Evolutionary conservation across 2,329 filamentous ascomycete genomes (phyloP).

Genomic region (Pyrenophora tritici-repentis): DNA sequence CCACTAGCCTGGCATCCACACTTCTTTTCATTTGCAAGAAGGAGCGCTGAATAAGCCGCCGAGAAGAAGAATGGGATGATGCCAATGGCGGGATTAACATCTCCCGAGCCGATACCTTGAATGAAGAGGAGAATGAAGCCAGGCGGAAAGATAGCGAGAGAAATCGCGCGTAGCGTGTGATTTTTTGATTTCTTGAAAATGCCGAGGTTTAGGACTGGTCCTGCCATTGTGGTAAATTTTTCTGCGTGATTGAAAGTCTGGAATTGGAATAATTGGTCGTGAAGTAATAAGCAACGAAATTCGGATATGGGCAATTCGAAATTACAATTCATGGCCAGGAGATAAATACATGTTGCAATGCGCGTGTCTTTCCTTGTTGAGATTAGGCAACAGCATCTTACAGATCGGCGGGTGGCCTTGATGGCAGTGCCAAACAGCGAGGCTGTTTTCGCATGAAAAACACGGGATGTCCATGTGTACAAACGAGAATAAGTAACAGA

Average conservation of each 20-base stretch:
- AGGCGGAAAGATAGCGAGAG: slow-evolving; percentile 28
- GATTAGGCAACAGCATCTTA: background rate
- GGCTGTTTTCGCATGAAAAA: background rate
- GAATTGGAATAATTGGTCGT: background rate
- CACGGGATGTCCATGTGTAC: background rate
- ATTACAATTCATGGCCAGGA: too few species aligned
- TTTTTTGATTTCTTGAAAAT: slow-evolving; percentile 30
- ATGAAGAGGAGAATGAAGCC: slow-evolving; percentile 37
- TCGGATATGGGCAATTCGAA: too few species aligned
- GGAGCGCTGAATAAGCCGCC: slow-evolving; percentile 21
- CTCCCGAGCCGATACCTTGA: slow-evolving; percentile 23
- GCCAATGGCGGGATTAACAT: slow-evolving; percentile 37
- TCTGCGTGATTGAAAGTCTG: background rate
- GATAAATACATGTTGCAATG: too few species aligned
- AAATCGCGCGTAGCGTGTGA: slow-evolving; percentile 33
- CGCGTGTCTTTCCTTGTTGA: background rate
- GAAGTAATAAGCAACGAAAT: too few species aligned
- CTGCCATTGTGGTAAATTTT: background rate
- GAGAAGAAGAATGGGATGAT: slow-evolving; percentile 38
- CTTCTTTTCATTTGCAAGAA: slow-evolving; percentile 32
- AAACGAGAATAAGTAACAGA: too few species aligned
- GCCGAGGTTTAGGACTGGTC: slow-evolving; percentile 27
- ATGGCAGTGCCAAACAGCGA: slow-evolving; percentile 12
- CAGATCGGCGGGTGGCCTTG: slow-evolving; percentile 16
- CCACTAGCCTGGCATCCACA: slow-evolving; percentile 32